Percentiles rank a stretch among this genome's conserved stretches.
Evolutionary conservation across 148 eudicot species (phyloP).

Genomic region (Spergularia bocconei): DNA sequence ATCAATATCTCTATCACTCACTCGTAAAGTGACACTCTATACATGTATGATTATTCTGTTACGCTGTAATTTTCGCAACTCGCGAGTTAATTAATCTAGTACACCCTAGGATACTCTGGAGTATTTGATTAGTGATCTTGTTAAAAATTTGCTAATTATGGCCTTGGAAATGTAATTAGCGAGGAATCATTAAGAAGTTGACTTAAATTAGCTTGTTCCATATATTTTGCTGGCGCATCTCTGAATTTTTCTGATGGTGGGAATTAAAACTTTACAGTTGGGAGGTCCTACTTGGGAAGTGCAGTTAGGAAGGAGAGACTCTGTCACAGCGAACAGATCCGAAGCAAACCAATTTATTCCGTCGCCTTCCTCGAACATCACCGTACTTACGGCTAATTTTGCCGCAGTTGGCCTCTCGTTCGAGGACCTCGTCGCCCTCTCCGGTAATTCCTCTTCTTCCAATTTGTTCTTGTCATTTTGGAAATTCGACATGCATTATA

Average conservation of each 20-base stretch:
- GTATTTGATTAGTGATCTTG: neutral
- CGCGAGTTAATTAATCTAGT: neutral
- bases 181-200: neutral
- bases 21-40: too few relatives aligned
- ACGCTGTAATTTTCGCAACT: too few relatives aligned
- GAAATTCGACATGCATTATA: neutral
- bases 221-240: neutral
- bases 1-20: too few relatives aligned
- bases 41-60: too few relatives aligned
- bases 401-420: conserved; percentile 32
- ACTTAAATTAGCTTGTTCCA: neutral
- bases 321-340: conserved; percentile 36
- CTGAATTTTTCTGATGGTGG: too few relatives aligned
- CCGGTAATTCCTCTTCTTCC: conserved; percentile 26
- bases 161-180: conserved; percentile 1
- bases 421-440: conserved; percentile 48
- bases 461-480: neutral
- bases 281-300: conserved; percentile 52
- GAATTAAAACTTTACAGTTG: conserved; percentile 21
- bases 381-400: conserved; percentile 5
- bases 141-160: neutral
- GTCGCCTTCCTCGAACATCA: conserved; percentile 17
- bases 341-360: conserved; percentile 38
- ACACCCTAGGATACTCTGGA: too few relatives aligned
- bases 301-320: conserved; percentile 49